phyloP scores from a whole-genome alignment of 2,329 filamentous ascomycete genomes.

The Fusarium sacchari region DNA sequence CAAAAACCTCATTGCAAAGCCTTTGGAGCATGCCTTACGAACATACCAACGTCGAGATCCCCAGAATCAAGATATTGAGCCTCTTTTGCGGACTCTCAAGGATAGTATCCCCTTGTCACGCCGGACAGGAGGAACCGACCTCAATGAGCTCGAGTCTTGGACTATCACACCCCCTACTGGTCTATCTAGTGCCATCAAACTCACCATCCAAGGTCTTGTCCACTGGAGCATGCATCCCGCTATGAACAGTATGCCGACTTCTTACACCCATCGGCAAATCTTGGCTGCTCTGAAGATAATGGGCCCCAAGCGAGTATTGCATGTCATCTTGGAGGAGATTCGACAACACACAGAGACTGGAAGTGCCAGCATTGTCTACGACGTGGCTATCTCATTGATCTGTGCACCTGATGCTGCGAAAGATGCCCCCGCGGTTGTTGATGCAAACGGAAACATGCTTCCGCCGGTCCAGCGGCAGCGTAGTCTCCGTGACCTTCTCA shows the following conservation, averaged over 20 bases:
- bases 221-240: slow-evolving; percentile 72
- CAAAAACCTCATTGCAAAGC: slow-evolving; percentile 75
- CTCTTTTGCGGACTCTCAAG: slow-evolving; percentile 72
- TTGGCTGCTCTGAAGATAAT: slow-evolving; percentile 69
- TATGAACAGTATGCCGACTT: slow-evolving; percentile 66
- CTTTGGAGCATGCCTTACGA: slow-evolving; percentile 73
- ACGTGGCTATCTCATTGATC: slow-evolving; percentile 74
- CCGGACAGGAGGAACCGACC: slow-evolving; percentile 69
- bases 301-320: slow-evolving; percentile 69
- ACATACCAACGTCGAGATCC: slow-evolving; percentile 74
- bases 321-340: slow-evolving; percentile 74
- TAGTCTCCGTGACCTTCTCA: slow-evolving; percentile 69
- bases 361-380: slow-evolving; percentile 70
- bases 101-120: slow-evolving; percentile 67
- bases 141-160: slow-evolving; percentile 77
- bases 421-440: slow-evolving; percentile 50
- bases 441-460: slow-evolving; percentile 50
- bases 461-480: slow-evolving; percentile 58
- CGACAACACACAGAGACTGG: slow-evolving; percentile 68
- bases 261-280: slow-evolving; percentile 78
- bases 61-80: slow-evolving; percentile 74
- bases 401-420: slow-evolving; percentile 71
- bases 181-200: slow-evolving; percentile 66
- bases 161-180: slow-evolving; percentile 65
- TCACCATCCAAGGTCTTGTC: slow-evolving; percentile 70